Evolutionary conservation across 441 rosid genomes (phyloP), one percentile per base, ranked within the genome.

Genomic region (Adansonia grandidieri): DNA sequence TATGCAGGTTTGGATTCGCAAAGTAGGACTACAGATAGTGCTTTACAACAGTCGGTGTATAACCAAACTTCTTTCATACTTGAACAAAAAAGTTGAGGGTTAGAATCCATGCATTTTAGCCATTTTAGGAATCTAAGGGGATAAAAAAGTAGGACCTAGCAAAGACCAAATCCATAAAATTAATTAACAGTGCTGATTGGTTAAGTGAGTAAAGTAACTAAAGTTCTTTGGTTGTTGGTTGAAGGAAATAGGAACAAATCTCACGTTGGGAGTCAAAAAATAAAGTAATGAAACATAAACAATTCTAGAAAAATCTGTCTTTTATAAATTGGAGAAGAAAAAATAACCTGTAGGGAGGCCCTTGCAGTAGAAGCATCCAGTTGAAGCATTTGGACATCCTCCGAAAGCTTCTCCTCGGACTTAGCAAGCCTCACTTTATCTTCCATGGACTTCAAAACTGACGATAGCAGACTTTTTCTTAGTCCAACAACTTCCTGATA

Each of bases 381-480:
- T 77, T 88, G 97, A 82, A 93, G 88, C 80, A 22, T 77, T 76
- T 87, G 94, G 68, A 95, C 94, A 80, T 93, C 97, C 84, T 85
- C 89, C 22, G 87, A 86, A 83, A 95, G 96, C 76, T 87, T 89
- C 79, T 90, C 92, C 86, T 95, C 97, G 0, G 79, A 84, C 80
- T 86, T 88, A 71, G 87, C 90, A 71, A 91, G 89, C 83, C 87
- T 89, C 19, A 81, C 85, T 84, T 88, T 93, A 76, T 92, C 90
- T 85, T 88, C 91, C 82, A 82, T 85, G 73, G 91, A 88, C 82
- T 89, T 89, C 19, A 93, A 83, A 79, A 91, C 85, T 63, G 88
- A 82, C 5, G 80, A 76, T 87, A 88, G 87, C n/a, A 93, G 75
- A 80, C 78, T 82, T 86, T 88, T 85, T 70, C 97, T 87, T 78